Evolutionary conservation across 148 eudicot species (phyloP), one percentile per base, ranked within the genome.

Genomic region (Fallopia convolvulus): DNA sequence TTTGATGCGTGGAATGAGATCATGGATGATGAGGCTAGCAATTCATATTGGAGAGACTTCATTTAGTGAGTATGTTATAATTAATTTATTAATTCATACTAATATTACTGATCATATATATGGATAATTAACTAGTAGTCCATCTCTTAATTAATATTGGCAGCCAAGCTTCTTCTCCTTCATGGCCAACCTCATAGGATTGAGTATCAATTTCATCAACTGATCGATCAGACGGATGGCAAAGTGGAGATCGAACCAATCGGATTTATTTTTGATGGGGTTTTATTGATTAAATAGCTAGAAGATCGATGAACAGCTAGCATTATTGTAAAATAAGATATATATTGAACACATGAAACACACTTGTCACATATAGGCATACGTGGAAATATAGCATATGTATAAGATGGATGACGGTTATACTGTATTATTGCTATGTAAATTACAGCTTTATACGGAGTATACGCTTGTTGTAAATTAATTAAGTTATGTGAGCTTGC

Each of bases 31-130:
- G 89, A 76, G 56, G 86, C 84, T 33, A 79, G 77, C 56, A 84
- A 85, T 48, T 75, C 81, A 9, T 88, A 88, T 75, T 88, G 88
- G 90, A 85, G 75, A 80, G 87, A 85, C 39, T 76, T 85, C 76
- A 81, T 88, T 2, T 82, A 85, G 90, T 88, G 79, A 82, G 88
- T 50, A 56, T 40, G 23, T 52, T 8, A 23, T 14, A 20, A 20
- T 33, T 6, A 8, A 17, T 46, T n/a, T n/a, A n/a, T n/a, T 10
- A 26, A 26, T 26, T 10, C 50, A 2, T 47, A 47, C 2, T 47
- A 9, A 9, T 47, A 10, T 47, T 47, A 47, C 50, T 47, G 13
- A 47, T 12, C 14, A 47, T 47, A 60, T 2, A 21, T 10, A 20
- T 56, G 17, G 23, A 10, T 70, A 30, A 20, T 9, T 40, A 48